These are phyloP conservation scores for Hibiscus mutabilis DNA, from an alignment of 345 rosid species.

Conservation along the genomic window DNA sequence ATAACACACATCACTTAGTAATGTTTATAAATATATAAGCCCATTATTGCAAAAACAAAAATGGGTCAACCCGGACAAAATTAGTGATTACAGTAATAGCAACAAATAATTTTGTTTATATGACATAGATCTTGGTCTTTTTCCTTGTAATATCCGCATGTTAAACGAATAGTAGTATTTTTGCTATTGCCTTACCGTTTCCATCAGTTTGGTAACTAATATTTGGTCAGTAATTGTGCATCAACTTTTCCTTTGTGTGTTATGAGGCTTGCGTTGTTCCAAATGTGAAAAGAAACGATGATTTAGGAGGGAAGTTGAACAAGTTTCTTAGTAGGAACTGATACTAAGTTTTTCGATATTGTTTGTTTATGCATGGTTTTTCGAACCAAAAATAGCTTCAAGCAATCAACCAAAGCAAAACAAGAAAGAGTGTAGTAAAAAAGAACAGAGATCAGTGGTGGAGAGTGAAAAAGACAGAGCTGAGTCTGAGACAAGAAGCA, in stretches of 20 bases:
- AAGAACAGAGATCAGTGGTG: background rate
- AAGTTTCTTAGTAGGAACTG: background rate
- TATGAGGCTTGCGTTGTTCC: slow-evolving; percentile 11
- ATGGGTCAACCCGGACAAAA: too few relatives aligned
- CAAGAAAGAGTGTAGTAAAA: background rate
- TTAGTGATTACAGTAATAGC: too few relatives aligned
- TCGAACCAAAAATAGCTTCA: background rate
- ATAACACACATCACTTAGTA: too few relatives aligned
- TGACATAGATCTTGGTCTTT: background rate
- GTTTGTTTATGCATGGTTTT: background rate
- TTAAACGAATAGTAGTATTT: background rate
- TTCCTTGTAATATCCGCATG: background rate
- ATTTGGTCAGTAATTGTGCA: background rate
- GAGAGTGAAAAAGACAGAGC: background rate
- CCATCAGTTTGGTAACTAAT: background rate
- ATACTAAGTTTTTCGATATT: background rate
- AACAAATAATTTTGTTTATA: background rate
- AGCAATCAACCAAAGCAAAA: too few relatives aligned
- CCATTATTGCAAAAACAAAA: too few relatives aligned
- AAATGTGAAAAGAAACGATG: slow-evolving; percentile 18
- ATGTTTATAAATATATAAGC: too few relatives aligned
- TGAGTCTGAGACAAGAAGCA: background rate
- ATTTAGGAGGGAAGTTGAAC: slow-evolving; percentile 6
- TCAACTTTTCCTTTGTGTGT: background rate
- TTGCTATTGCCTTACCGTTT: background rate